Percentiles rank a stretch among this genome's conserved stretches.
These are phyloP conservation scores for Solanum raphanifolium DNA, from an alignment of 257 asterid genomes.

Conservation along the genomic window DNA sequence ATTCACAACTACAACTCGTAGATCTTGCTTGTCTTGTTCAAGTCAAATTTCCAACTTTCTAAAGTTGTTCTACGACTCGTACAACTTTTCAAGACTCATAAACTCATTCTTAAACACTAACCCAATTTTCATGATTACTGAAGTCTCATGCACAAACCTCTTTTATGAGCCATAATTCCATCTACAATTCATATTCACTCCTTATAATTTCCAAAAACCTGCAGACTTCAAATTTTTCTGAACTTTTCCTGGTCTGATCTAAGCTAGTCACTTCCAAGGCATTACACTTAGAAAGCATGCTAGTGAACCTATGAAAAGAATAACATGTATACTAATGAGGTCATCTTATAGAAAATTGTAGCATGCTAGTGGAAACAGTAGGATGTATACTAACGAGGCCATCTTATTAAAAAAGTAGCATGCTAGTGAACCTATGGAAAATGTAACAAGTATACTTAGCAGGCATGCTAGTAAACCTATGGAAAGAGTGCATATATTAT, in stretches of 20 bases:
- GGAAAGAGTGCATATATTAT: no score
- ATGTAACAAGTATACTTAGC: neutral
- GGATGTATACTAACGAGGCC: neutral
- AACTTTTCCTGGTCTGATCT: no score
- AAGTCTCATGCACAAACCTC: neutral
- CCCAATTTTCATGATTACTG: neutral
- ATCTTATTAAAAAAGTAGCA: neutral
- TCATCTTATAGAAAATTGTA: no score
- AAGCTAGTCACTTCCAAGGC: no score
- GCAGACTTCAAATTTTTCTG: neutral
- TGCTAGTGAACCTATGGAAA: neutral
- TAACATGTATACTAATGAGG: no score
- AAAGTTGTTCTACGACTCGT: neutral
- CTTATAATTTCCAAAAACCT: no score
- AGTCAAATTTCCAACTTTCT: neutral
- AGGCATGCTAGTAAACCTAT: no score
- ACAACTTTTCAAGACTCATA: neutral
- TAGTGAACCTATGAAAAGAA: no score
- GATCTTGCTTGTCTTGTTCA: neutral
- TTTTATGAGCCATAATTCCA: neutral
- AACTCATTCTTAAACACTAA: neutral
- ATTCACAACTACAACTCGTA: neutral
- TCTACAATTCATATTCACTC: neutral
- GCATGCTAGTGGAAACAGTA: no score
- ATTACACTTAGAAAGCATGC: no score